phyloP scores from a whole-genome alignment of 176 grass and related monocot genomes.

The Musa beccarii region DNA sequence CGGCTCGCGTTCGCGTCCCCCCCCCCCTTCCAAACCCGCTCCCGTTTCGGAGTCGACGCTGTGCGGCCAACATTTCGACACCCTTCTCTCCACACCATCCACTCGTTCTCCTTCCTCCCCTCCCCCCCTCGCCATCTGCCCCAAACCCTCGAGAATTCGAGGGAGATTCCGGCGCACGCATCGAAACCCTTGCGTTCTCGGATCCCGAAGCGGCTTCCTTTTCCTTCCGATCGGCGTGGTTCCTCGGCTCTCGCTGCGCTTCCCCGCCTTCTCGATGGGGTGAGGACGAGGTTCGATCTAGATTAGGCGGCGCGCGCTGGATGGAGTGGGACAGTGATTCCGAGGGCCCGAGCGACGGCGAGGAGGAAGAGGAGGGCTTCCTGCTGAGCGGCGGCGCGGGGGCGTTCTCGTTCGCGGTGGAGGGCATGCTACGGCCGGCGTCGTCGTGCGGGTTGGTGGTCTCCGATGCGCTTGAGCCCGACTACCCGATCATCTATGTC shows the following conservation, averaged over 20 bases:
- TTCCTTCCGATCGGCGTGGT: neutral
- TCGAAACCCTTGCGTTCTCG: neutral
- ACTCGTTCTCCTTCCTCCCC: neutral
- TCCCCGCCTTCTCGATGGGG: neutral
- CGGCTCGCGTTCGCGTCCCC: neutral
- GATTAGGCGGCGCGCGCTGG: neutral
- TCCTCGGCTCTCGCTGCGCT: neutral
- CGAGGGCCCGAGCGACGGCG: slow-evolving; percentile 29
- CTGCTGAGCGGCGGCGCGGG: slow-evolving; percentile 7
- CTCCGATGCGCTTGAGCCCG: slow-evolving; percentile 86
- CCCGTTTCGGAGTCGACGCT: neutral
- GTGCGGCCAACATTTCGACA: neutral
- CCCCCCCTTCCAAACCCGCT: neutral
- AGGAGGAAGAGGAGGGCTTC: slow-evolving; percentile 16
- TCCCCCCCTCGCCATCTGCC: neutral
- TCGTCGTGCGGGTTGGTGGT: slow-evolving; percentile 45
- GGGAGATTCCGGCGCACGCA: neutral
- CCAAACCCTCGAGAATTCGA: neutral
- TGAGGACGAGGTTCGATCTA: neutral
- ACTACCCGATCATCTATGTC: slow-evolving; percentile 95
- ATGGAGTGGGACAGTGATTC: slow-evolving; percentile 23
- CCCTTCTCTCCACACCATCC: slow-evolving; percentile 9
- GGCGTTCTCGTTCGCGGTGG: slow-evolving; percentile 40
- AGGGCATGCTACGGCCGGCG: slow-evolving; percentile 33
- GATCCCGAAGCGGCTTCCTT: neutral